Percentiles rank a stretch among this genome's conserved stretches.
Conservation (phyloP, 2,329 filamentous ascomycete species). For the Fusarium chuoi region DNA sequence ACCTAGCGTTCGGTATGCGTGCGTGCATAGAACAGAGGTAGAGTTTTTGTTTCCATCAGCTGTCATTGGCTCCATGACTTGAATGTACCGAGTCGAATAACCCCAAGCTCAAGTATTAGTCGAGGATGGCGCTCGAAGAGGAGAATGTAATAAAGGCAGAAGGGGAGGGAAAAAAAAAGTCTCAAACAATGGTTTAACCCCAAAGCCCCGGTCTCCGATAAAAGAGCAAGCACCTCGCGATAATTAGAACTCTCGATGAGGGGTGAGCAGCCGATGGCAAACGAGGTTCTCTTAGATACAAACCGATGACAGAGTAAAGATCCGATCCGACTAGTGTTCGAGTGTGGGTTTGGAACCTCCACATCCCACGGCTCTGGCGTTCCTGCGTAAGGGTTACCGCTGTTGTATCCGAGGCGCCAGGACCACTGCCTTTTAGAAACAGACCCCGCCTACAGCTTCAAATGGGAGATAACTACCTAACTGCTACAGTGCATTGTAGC, state of each 20-base stretch:
- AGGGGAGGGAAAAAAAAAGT: background rate
- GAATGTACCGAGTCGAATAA: conserved; percentile 21
- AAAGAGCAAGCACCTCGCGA: conserved; percentile 19
- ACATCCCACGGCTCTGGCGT: conserved; percentile 42
- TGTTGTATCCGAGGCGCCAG: conserved; percentile 36
- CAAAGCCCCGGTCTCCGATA: conserved; percentile 7
- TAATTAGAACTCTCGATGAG: conserved; percentile 32
- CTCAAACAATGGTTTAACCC: conserved; percentile 36
- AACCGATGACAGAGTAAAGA: conserved; percentile 43
- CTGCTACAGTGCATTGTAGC: background rate
- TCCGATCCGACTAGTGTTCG: conserved; percentile 42
- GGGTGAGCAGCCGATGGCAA: conserved; percentile 34
- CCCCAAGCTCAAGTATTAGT: conserved; percentile 7
- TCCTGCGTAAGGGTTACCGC: conserved; percentile 47
- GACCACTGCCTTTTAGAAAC: conserved; percentile 20
- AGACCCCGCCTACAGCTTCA: background rate
- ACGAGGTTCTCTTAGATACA: conserved; percentile 19
- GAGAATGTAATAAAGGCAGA: background rate
- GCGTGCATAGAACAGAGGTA: conserved; percentile 1
- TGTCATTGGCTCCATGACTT: conserved; percentile 22
- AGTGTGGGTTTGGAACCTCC: conserved; percentile 38
- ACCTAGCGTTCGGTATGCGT: conserved; percentile 15
- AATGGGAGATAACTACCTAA: background rate
- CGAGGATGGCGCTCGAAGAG: conserved; percentile 10
- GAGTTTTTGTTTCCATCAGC: conserved; percentile 16